These are phyloP conservation scores for Phyllosticta paracitricarpa DNA, from an alignment of 2,329 filamentous ascomycete species.

Conservation along the genomic window DNA sequence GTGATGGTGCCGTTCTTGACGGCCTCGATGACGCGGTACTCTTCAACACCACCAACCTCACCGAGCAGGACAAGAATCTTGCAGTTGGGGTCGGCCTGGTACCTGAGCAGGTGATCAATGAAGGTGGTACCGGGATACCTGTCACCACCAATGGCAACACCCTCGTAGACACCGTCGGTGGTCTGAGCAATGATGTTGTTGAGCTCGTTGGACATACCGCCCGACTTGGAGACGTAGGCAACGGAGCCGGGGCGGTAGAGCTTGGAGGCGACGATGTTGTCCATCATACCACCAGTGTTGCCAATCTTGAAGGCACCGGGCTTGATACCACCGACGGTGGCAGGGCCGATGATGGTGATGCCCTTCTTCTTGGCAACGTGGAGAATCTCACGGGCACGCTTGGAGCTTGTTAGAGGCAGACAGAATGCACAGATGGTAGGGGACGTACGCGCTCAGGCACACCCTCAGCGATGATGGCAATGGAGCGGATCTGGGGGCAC, in stretches of 20 bases:
- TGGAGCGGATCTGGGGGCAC: conserved; percentile 92
- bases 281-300: conserved; percentile 99
- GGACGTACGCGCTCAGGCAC: conserved; percentile 84
- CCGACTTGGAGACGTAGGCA: conserved; percentile 98
- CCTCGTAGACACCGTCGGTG: conserved; percentile 97
- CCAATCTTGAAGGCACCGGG: conserved; percentile 99
- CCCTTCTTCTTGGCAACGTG: conserved; percentile 97
- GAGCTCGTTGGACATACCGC: conserved; percentile 99
- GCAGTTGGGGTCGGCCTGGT: conserved; percentile 93
- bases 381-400: conserved; percentile 96
- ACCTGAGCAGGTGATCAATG: conserved; percentile 95
- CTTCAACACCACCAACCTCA: conserved; percentile 98
- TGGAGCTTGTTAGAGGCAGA: conserved; percentile 13
- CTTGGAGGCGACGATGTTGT: conserved; percentile 99
- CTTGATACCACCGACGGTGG: conserved; percentile 98
- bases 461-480: conserved; percentile 99
- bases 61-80: conserved; percentile 94
- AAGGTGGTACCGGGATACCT: conserved; percentile 98
- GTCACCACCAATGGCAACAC: conserved; percentile 98
- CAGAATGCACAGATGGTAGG: background rate
- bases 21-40: conserved; percentile 98
- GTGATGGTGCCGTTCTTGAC: conserved; percentile 90
- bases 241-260: conserved; percentile 99
- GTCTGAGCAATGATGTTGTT: conserved; percentile 98
- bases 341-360: conserved; percentile 96